Evolutionary conservation across 2,329 filamentous ascomycete genomes (phyloP).

Genomic region (Rhinocladiella mackenziei): DNA sequence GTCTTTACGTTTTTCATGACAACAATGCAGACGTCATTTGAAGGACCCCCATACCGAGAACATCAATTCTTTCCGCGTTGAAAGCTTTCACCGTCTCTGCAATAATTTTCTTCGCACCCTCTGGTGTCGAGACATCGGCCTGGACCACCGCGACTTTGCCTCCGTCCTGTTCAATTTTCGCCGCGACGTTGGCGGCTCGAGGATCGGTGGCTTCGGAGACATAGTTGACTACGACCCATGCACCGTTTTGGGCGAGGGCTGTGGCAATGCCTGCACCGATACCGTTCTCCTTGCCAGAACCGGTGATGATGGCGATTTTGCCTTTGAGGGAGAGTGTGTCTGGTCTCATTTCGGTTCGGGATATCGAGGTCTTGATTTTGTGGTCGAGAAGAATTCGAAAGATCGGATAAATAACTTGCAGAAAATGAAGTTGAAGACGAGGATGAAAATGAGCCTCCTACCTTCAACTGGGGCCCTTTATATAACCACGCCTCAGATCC

Average conservation of each 20-base stretch:
- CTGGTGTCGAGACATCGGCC: slow-evolving; percentile 13
- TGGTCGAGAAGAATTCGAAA: too few species aligned
- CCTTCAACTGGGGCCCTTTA: too few species aligned
- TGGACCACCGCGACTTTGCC: slow-evolving; percentile 24
- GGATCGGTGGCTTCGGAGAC: slow-evolving; percentile 30
- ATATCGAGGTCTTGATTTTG: too few species aligned
- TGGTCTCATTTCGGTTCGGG: too few species aligned
- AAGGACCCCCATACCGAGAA: too few species aligned
- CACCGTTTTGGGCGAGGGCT: slow-evolving; percentile 31
- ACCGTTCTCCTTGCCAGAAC: slow-evolving; percentile 34
- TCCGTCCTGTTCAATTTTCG: slow-evolving; percentile 20
- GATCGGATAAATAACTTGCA: too few species aligned
- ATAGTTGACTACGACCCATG: slow-evolving; percentile 32
- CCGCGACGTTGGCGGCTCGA: slow-evolving; percentile 29
- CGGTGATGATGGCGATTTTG: slow-evolving; percentile 36
- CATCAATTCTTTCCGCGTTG: slow-evolving; percentile 18
- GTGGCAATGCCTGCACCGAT: slow-evolving; percentile 35
- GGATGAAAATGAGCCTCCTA: too few species aligned
- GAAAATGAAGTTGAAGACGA: too few species aligned
- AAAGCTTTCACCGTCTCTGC: slow-evolving; percentile 15
- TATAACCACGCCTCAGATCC: too few species aligned
- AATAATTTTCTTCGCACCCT: slow-evolving; percentile 13
- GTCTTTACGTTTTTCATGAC: too few species aligned
- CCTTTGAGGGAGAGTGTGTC: slow-evolving; percentile 33
- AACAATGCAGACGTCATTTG: too few species aligned